These are phyloP conservation scores for Penicillium capsulatum DNA, from an alignment of 2,329 filamentous ascomycete species.

Conservation along the genomic window DNA sequence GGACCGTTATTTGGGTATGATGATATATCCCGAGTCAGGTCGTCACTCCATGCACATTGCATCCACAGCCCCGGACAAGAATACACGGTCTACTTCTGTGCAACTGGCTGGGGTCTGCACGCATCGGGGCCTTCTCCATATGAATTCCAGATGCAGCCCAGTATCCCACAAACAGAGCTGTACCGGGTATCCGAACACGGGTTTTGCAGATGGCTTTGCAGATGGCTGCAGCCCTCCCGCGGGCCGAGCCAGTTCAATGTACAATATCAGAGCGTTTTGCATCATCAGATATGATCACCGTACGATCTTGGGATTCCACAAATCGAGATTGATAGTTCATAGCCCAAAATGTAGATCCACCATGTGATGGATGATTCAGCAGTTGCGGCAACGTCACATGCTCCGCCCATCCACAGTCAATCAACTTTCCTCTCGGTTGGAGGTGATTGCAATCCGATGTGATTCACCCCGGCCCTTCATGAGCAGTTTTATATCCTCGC, in stretches of 20 bases:
- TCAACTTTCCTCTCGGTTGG: neutral
- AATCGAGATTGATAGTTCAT: neutral
- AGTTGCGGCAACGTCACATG: slow-evolving; percentile 14
- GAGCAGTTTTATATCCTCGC: slow-evolving; percentile 43
- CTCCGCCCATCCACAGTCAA: neutral
- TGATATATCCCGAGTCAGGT: neutral
- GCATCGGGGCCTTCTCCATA: no score
- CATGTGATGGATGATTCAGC: slow-evolving; percentile 21
- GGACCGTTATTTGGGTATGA: slow-evolving; percentile 3
- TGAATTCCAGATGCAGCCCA: no score
- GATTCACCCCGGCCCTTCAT: slow-evolving; percentile 33
- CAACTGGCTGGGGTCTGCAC: no score
- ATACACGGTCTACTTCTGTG: no score
- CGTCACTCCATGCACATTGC: no score
- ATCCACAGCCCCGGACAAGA: no score
- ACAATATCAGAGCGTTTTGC: no score
- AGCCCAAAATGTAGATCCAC: neutral
- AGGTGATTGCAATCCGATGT: slow-evolving; percentile 16
- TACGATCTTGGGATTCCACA: neutral
- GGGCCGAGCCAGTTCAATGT: no score
- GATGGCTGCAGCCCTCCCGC: no score
- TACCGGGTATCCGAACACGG: no score
- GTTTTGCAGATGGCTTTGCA: no score
- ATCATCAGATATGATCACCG: neutral
- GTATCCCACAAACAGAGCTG: no score